Conservation (phyloP, 2,329 filamentous ascomycete species). For the Penicillium glabrum region DNA sequence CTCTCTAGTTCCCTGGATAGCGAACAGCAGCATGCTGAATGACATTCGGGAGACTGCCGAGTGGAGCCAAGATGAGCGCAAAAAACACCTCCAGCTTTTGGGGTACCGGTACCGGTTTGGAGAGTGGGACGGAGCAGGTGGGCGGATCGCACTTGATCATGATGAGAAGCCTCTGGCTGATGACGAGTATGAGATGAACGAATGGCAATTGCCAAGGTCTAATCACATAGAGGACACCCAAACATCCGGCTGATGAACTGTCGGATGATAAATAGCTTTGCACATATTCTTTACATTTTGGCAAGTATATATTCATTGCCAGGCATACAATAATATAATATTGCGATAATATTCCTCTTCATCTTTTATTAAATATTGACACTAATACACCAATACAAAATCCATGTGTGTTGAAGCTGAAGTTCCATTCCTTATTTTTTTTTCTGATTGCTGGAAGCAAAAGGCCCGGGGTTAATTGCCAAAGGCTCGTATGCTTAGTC, state of each 20-base stretch:
- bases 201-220: neutral
- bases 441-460: too few relatives aligned
- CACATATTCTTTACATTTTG: neutral
- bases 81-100: conserved; percentile 9
- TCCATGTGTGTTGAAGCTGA: too few relatives aligned
- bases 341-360: neutral
- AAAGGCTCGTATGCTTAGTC: too few relatives aligned
- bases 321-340: neutral
- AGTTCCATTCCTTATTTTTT: too few relatives aligned
- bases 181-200: neutral
- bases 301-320: neutral
- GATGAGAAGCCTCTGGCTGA: conserved; percentile 1
- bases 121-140: neutral
- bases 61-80: conserved; percentile 9
- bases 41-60: conserved; percentile 11
- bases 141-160: conserved; percentile 8
- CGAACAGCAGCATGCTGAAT: conserved; percentile 12
- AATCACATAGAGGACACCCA: neutral
- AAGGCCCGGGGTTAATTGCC: too few relatives aligned
- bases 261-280: neutral
- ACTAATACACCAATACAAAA: too few relatives aligned
- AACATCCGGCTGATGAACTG: neutral
- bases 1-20: conserved; percentile 18
- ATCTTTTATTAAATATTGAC: too few relatives aligned
- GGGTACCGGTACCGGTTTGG: conserved; percentile 11